Evolutionary conservation across 768 basidiomycete species (phyloP).

Genomic region (Tulasnella sp.): DNA sequence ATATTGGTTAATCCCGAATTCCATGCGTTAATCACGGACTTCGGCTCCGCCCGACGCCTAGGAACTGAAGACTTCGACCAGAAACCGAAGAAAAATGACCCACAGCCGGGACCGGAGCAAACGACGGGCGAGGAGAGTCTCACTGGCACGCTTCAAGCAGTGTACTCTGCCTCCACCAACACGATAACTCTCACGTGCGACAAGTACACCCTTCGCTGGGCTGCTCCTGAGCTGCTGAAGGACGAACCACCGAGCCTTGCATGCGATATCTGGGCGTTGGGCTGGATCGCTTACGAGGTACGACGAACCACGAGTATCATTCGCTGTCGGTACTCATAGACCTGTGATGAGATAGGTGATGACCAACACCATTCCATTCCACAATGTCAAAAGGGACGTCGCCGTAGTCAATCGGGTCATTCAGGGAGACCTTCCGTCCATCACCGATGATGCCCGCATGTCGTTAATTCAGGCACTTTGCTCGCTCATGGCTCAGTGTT

Average conservation of each 20-base stretch:
- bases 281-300: not conserved
- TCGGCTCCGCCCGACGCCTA: not conserved
- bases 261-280: not conserved
- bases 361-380: too few relatives aligned
- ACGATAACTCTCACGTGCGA: not conserved
- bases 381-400: too few relatives aligned
- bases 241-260: not conserved
- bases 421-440: too few relatives aligned
- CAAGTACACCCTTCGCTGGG: not conserved
- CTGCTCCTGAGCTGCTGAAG: not conserved
- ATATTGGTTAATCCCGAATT: not conserved
- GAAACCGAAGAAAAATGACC: not conserved
- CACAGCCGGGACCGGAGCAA: not conserved
- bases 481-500: too few relatives aligned
- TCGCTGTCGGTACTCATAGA: not conserved
- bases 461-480: too few relatives aligned
- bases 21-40: not conserved
- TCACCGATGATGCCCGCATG: too few relatives aligned
- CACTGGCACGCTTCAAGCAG: not conserved
- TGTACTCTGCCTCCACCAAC: not conserved
- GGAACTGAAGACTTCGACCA: not conserved
- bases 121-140: too few relatives aligned
- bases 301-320: not conserved
- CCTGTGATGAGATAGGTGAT: not conserved
- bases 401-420: too few relatives aligned